Base-by-base conservation (phyloP, 2,329 filamentous ascomycete genomes). In the Grosmannia huntii region DNA sequence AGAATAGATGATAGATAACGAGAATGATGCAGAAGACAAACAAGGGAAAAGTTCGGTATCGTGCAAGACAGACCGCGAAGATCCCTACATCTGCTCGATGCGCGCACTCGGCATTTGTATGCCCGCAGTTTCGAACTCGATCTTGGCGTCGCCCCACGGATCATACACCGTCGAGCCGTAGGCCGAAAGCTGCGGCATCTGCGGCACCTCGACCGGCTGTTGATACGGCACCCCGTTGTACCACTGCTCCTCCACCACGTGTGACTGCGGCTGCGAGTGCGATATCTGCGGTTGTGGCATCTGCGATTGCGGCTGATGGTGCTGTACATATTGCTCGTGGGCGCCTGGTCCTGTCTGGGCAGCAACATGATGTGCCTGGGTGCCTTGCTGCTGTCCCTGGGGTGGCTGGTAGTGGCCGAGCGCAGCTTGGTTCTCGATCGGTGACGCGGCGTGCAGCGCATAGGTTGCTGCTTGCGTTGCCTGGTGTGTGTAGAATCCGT, bases 71-170 rank as follows among this genome's bases (percentile, higher is more conserved):
- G 10, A 12, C 41, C 19, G 41, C 19, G 4, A 44, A 5, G 5
- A 19, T 25, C 25, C 59, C 73, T 70, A 83, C 70, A 84, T 72
- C 60, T 71, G 77, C 63, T 81, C 79, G 62, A 84, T 76, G 55
- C 81, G 73, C 49, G 74, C 77, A 65, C 79, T 83, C 12, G 81
- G 82, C 68, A 84, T 73, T 68, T 82, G 80, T 70, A 83, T 76
- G 11, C 76, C 73, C 23, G 77, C 73, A 61, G 83, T 80, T 48
- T 80, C 79, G 59, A 75, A 82, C 63, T 83, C 81, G 27, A 80
- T 69, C 70, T 84, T 84, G 49, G 74, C 72, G 7, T 61, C 62
- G 16, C 65, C 69, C 74, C 80, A 84, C 1, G 77, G 69, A 62
- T 80, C 77, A 62, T 78, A 79, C 19, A 79, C 71, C n/a, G 70